Evolutionary conservation across 352 stramenopile genomes (phyloP), one percentile per base, ranked within the genome.

Genomic region (Globisporangium splendens): DNA sequence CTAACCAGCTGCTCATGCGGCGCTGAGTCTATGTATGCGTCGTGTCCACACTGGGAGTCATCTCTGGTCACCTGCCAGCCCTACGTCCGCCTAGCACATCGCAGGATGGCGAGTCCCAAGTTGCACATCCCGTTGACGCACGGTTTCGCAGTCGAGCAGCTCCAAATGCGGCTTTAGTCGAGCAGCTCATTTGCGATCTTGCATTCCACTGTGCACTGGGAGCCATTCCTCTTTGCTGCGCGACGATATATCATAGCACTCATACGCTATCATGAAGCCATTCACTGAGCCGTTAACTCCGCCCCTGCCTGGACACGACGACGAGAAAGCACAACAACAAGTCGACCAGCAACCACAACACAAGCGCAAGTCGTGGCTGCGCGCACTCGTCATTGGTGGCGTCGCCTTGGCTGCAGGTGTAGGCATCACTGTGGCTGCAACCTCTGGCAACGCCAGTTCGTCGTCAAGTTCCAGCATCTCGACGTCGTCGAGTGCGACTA

Each of bases 141-240:
- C 28, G 28, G 28, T 35, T 35, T 10, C 28, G n/a, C n/a, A n/a
- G n/a, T n/a, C n/a, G n/a, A 31, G 24, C 28, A 35, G 13, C 39
- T 44, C 1, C 3, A 12, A 44, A 43, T 43, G 38, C 10, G 14
- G 24, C 24, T 8, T 35, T 35, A 35, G 28, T 35, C 28, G 13
- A 44, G 39, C 39, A 44, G 39, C 39, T 44, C 39, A 44, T 44
- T 44, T 44, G 13, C 39, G 39, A 44, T 44, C 39, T 44, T 18
- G 39, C 28, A 44, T 12, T 44, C 17, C 8, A 44, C n/a, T n/a
- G n/a, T n/a, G n/a, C n/a, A n/a, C n/a, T n/a, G n/a, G 39, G 5
- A 15, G 39, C 39, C 39, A 44, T 18, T 44, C 39, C 39, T n/a
- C 6, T 44, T 3, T 44, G 8, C 0, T 6, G 7, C 28, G 3